These are phyloP conservation scores for Yamadazyma membranifaciens DNA, from an alignment of 1,139 yeast genomes.

Conservation along the genomic window DNA sequence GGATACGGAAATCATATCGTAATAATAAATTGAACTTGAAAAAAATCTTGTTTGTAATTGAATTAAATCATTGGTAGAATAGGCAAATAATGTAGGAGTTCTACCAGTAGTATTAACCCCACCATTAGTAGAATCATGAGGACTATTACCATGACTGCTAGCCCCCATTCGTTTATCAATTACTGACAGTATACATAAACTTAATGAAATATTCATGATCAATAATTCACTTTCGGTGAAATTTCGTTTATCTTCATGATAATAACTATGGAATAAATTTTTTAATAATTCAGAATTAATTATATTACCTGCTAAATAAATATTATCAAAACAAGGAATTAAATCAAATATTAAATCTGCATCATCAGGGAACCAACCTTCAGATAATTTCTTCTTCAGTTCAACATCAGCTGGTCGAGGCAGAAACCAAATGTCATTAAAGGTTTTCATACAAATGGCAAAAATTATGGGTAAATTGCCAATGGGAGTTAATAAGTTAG, in stretches of 20 bases:
- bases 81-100: constrained; percentile 9
- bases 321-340: constrained; percentile 22
- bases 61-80: constrained; percentile 14
- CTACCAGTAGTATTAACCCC: constrained; percentile 7
- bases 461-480: constrained; percentile 31
- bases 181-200: constrained; percentile 25
- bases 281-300: constrained; percentile 18
- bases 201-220: constrained; percentile 31
- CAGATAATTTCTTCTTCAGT: constrained; percentile 19
- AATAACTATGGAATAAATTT: constrained; percentile 23
- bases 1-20: constrained; percentile 44
- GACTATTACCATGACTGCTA: constrained; percentile 5
- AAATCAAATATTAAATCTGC: constrained; percentile 24
- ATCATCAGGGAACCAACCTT: constrained; percentile 32
- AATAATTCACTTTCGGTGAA: constrained; percentile 30
- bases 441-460: constrained; percentile 21
- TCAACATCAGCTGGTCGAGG: constrained; percentile 26
- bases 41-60: constrained; percentile 26
- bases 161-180: constrained; percentile 17
- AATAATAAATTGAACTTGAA: constrained; percentile 46
- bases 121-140: background rate
- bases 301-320: constrained; percentile 16
- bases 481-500: constrained; percentile 26
- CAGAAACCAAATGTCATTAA: constrained; percentile 32
- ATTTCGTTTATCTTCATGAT: constrained; percentile 11